Conservation (phyloP, 257 asterid species). For the Gardenia jasminoides region DNA sequence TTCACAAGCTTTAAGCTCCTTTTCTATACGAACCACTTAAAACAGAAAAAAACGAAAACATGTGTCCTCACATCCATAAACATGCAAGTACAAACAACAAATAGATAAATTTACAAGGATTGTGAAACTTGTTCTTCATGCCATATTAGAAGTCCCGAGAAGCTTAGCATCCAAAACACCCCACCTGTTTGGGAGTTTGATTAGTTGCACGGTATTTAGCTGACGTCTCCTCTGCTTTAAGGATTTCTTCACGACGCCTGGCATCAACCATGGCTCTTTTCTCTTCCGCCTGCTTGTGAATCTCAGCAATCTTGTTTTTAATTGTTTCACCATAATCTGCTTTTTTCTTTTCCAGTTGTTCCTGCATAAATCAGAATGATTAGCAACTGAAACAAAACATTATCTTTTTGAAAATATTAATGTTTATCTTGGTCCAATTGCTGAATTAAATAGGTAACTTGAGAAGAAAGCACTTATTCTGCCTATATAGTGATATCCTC, state of each 20-base stretch:
- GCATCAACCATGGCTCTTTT: constrained; percentile 63
- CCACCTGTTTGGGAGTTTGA: constrained; percentile 52
- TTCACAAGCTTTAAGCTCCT: not conserved
- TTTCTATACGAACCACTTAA: constrained; percentile 13
- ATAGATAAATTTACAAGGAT: constrained; percentile 11
- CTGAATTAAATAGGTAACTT: not conserved
- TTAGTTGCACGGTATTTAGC: constrained; percentile 69
- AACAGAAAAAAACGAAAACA: not conserved
- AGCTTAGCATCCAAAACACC: constrained; percentile 57
- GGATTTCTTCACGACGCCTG: constrained; percentile 54
- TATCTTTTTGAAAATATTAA: too few relatives aligned
- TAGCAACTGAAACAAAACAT: not conserved
- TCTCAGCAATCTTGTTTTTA: constrained; percentile 60
- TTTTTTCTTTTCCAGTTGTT: constrained; percentile 62
- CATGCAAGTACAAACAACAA: constrained; percentile 15
- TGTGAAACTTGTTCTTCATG: constrained; percentile 14
- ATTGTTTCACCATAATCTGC: constrained; percentile 66
- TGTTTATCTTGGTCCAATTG: not conserved
- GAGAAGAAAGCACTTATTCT: not conserved
- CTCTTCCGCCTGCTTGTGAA: constrained; percentile 82
- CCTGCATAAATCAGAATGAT: constrained; percentile 37
- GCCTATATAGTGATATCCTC: not conserved
- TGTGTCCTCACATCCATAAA: not conserved
- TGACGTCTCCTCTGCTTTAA: constrained; percentile 60
- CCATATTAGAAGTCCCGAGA: not conserved